These are phyloP conservation scores for Capsicum chinense DNA, from an alignment of 257 asterid genomes.

Conservation along the genomic window DNA sequence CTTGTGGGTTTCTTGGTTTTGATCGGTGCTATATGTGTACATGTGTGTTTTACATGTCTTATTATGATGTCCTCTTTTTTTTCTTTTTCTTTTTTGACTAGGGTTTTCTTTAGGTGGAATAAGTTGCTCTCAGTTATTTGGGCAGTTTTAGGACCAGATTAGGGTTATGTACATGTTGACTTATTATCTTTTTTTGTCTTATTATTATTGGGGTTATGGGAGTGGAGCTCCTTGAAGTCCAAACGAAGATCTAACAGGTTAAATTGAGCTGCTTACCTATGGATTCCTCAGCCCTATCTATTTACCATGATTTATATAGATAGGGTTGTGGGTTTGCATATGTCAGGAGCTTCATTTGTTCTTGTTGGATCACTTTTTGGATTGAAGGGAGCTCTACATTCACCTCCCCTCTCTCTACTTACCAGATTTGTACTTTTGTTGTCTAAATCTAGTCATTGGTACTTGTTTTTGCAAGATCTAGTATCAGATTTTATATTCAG, in stretches of 20 bases:
- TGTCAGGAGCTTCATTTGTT: slow-evolving; percentile 69
- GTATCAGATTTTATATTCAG: slow-evolving; percentile 28
- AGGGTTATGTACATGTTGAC: slow-evolving; percentile 2
- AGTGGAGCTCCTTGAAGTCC: slow-evolving; percentile 98
- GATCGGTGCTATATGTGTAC: too few species aligned
- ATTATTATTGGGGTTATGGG: slow-evolving; percentile 35
- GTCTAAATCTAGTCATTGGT: neutral
- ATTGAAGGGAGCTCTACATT: slow-evolving; percentile 97
- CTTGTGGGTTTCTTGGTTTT: neutral
- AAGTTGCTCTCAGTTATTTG: neutral
- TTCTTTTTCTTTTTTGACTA: too few species aligned
- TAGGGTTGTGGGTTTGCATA: slow-evolving; percentile 84
- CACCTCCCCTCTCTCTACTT: neutral
- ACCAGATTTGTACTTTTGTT: neutral
- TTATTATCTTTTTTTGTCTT: neutral
- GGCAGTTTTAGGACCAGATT: neutral
- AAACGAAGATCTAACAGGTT: slow-evolving; percentile 71
- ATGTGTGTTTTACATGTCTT: too few species aligned
- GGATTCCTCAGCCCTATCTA: slow-evolving; percentile 84
- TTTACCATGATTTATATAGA: slow-evolving; percentile 34
- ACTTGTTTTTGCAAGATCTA: slow-evolving; percentile 18
- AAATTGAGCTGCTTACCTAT: slow-evolving; percentile 78
- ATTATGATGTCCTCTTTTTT: too few species aligned
- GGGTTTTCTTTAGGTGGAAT: neutral
- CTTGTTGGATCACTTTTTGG: slow-evolving; percentile 70